Evolutionary conservation across 345 rosid genomes (phyloP).

Genomic region (Linum lewisii): DNA sequence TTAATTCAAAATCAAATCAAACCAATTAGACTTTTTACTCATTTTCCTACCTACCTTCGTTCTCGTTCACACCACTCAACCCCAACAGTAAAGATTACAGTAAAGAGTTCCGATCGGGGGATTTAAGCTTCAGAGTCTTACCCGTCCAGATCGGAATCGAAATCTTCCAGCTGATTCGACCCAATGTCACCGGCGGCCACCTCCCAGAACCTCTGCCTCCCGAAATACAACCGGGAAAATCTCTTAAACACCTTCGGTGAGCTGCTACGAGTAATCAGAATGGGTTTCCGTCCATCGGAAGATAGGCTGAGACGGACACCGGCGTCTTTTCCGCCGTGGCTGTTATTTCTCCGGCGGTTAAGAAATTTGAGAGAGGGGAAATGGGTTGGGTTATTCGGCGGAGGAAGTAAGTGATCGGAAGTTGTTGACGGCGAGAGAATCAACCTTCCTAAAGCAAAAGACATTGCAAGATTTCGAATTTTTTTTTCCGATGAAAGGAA

Average conservation of each 20-base stretch:
- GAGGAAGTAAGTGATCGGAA: neutral
- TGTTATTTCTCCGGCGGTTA: neutral
- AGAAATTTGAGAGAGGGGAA: neutral
- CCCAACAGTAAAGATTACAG: too few species aligned
- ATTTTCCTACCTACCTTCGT: too few species aligned
- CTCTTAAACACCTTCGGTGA: neutral
- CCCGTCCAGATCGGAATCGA: neutral
- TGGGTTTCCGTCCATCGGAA: neutral
- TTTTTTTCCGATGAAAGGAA: neutral
- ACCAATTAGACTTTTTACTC: too few species aligned
- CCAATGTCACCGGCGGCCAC: neutral
- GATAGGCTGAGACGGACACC: neutral
- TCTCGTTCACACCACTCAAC: too few species aligned
- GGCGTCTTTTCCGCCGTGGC: neutral
- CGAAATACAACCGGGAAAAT: neutral
- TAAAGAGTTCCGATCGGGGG: neutral
- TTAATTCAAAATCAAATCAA: too few species aligned
- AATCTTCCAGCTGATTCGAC: neutral
- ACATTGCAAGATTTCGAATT: neutral
- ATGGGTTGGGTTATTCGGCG: neutral
- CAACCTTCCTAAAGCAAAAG: neutral
- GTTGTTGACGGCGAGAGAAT: neutral
- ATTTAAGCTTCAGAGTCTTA: neutral
- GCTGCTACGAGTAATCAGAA: too few species aligned
- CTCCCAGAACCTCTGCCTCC: neutral